Base-by-base conservation (phyloP, 306 rosid species). In the Quercus variabilis region DNA sequence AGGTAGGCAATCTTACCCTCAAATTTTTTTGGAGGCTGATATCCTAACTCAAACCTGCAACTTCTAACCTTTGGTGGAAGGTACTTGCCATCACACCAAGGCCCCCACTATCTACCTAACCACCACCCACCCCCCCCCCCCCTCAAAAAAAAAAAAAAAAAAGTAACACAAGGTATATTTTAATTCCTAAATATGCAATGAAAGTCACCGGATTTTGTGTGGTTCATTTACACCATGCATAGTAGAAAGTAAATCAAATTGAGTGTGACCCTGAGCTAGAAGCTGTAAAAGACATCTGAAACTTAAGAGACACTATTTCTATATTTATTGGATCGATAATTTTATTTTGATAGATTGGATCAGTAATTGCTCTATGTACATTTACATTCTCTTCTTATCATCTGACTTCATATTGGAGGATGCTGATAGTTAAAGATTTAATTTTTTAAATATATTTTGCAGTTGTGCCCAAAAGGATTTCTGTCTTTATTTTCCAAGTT, bases 401-500 rank as follows among this genome's bases (percentile, higher is more conserved):
- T 43, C 28, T 71, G n/a, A 76, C 38, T n/a, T 55, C 6, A 54
- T 10, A 30, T 65, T 43, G 43, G 52, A 51, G 83, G 65, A 46
- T 56, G 55, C 51, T 68, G 75, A 78, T 73, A 49, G 35, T 69
- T 69, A 57, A 26, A 49, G 62, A 10, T 17, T 17, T 69, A 25
- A 18, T 54, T 17, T 11, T 67, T 76, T 15, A 33, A 69, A 46
- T 38, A 35, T 26, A 60, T 68, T 75, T 74, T 78, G 87, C 96
- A 95, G 99, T 92, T 85, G 90, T 92, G 80, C 98, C 98, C 35
- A 95, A 91, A 83, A 91, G 55, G 84, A 74, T 35, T 75, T 91
- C 96, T 57, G 88, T 90, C 64, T 95, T 91, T 80, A 82, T 92
- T 14, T 79, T 91, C 79, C 92, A 83, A 87, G 91, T 87, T 78